These are phyloP conservation scores for Porpolomopsis calyptriformis DNA, from an alignment of 768 basidiomycete genomes.

Conservation along the genomic window DNA sequence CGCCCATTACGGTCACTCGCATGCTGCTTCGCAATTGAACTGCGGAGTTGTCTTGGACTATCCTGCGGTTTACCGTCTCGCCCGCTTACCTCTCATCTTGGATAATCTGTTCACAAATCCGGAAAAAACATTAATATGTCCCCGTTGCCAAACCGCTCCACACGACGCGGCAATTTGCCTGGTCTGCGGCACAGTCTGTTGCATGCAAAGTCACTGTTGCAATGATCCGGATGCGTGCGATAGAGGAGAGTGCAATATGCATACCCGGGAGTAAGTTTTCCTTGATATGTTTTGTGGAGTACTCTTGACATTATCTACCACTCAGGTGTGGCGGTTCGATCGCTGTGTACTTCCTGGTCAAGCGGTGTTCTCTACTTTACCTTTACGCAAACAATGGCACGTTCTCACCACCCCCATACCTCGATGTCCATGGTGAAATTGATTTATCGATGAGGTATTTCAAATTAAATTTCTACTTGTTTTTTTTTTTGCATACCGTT, in stretches of 20 bases:
- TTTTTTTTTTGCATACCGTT: conserved; percentile 1
- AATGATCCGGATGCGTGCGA: conserved; percentile 51
- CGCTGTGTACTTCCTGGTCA: conserved; percentile 85
- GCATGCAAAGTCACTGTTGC: conserved; percentile 91
- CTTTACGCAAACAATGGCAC: conserved; percentile 85
- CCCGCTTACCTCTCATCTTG: conserved; percentile 68
- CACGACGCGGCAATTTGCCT: conserved; percentile 84
- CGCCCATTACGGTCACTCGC: conserved; percentile 75
- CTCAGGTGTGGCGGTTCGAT: conserved; percentile 80
- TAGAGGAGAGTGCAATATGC: conserved; percentile 91
- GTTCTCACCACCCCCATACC: conserved; percentile 79
- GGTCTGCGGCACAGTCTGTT: conserved; percentile 78
- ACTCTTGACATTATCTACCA: conserved; percentile 5
- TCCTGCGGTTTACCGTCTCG: conserved; percentile 72
- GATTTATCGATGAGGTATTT: conserved; percentile 83
- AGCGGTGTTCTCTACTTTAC: conserved; percentile 83
- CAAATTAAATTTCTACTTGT: not conserved
- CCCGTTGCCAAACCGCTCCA: conserved; percentile 68
- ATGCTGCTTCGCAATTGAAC: conserved; percentile 67
- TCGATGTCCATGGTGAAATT: conserved; percentile 90
- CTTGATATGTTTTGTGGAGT: conserved; percentile 2
- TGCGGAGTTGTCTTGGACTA: conserved; percentile 76
- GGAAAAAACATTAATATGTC: conserved; percentile 64
- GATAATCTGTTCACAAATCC: conserved; percentile 75
- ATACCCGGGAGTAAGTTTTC: conserved; percentile 82